Conservation (phyloP, 2,329 filamentous ascomycete genomes). For the Fusarium goolgardi region DNA sequence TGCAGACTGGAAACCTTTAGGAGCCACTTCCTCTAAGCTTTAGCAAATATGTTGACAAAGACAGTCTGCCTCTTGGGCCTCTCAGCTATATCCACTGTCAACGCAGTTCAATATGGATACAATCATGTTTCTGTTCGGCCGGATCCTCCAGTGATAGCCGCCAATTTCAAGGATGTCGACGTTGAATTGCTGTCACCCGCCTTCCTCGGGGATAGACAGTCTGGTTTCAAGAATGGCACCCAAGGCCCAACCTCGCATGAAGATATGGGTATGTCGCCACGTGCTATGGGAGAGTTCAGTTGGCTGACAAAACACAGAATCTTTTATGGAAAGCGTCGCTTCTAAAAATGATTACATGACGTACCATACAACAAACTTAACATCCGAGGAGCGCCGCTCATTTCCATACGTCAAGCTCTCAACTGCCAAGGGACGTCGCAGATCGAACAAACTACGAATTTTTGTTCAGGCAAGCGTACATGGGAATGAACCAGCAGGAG, state of each 20-base stretch:
- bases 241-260: constrained; percentile 34
- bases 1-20: too few species aligned
- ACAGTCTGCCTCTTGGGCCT: constrained; percentile 5
- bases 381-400: constrained; percentile 29
- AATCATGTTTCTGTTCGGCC: constrained; percentile 20
- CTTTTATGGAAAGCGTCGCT: constrained; percentile 18
- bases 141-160: constrained; percentile 21
- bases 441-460: constrained; percentile 45
- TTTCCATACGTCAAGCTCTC: constrained; percentile 39
- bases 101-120: constrained; percentile 32
- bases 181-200: constrained; percentile 27
- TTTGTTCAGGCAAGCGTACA: constrained; percentile 51
- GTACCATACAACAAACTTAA: constrained; percentile 33
- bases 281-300: too few species aligned
- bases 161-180: constrained; percentile 36
- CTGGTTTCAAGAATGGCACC: constrained; percentile 30
- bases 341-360: constrained; percentile 32
- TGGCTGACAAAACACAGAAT: constrained; percentile 8
- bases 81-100: constrained; percentile 10
- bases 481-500: constrained; percentile 51
- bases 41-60: constrained; percentile 7
- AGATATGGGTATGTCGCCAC: constrained; percentile 19
- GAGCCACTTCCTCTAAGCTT: not conserved
- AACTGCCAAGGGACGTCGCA: constrained; percentile 1
- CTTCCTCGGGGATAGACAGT: constrained; percentile 3